Evolutionary conservation across 1,284 basidiomycete species (phyloP).

Genomic region (Cerioporus squamosus): DNA sequence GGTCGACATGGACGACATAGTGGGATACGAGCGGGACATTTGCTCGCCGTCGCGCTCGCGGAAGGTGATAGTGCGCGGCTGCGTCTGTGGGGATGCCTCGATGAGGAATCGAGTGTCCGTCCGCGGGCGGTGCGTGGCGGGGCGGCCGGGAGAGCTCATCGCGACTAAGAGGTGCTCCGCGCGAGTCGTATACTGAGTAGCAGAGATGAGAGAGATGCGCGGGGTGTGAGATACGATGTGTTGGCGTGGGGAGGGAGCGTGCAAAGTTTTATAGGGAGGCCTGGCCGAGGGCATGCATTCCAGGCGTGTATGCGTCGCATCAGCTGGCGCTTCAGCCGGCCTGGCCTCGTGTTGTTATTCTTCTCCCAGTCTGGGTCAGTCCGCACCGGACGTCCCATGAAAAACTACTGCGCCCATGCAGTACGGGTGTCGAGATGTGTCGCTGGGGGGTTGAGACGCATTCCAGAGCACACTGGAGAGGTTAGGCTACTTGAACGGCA

Average conservation of each 20-base stretch:
- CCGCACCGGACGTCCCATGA: background rate
- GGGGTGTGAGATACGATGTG: slow-evolving; percentile 16
- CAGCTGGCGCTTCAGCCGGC: slow-evolving; percentile 18
- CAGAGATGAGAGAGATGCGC: slow-evolving; percentile 1
- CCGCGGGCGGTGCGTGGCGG: slow-evolving; percentile 15
- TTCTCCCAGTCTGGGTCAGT: slow-evolving; percentile 1
- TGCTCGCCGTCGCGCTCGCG: slow-evolving; percentile 14
- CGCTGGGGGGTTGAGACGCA: too few relatives aligned
- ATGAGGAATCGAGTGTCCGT: slow-evolving; percentile 21
- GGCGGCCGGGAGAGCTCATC: slow-evolving; percentile 15
- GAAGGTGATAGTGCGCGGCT: slow-evolving; percentile 1
- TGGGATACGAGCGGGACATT: slow-evolving; percentile 20
- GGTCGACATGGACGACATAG: background rate
- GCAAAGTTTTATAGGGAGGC: slow-evolving; percentile 19
- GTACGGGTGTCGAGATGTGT: too few relatives aligned
- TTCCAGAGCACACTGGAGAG: too few relatives aligned
- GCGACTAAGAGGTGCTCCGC: background rate
- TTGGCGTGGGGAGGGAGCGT: slow-evolving; percentile 5
- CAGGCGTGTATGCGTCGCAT: slow-evolving; percentile 21
- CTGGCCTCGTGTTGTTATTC: slow-evolving; percentile 13
- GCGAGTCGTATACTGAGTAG: background rate
- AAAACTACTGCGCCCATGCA: too few relatives aligned
- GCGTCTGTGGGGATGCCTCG: slow-evolving; percentile 5
- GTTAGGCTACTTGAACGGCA: too few relatives aligned
- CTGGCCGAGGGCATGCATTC: slow-evolving; percentile 20